Percentiles rank a stretch among this genome's conserved stretches.
phyloP scores from a whole-genome alignment of 352 stramenopile species.

The Pythium rishiriense region DNA sequence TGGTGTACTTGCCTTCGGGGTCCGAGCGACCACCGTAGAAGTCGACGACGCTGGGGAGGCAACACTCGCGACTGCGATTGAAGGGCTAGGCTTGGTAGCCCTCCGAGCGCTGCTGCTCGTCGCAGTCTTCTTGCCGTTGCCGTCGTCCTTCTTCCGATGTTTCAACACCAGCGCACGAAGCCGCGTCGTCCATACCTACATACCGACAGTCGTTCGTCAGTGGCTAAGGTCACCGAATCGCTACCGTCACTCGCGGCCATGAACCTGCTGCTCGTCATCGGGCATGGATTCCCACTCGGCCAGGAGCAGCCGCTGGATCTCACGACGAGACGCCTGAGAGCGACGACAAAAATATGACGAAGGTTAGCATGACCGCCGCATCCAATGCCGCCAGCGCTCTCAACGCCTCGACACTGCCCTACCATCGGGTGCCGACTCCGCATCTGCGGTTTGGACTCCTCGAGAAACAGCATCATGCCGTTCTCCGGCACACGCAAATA shows the following conservation, averaged over 20 bases:
- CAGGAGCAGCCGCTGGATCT: constrained; percentile 25
- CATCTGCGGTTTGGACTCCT: constrained; percentile 27
- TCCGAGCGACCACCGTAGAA: background rate
- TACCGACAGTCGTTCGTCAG: background rate
- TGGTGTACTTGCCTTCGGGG: background rate
- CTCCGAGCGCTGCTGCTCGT: background rate
- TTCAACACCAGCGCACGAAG: constrained; percentile 9
- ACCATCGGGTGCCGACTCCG: constrained; percentile 34
- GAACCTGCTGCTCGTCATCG: constrained; percentile 36
- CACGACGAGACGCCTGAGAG: constrained; percentile 31
- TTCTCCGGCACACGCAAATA: constrained; percentile 37
- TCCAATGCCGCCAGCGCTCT: too few relatives aligned
- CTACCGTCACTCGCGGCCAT: background rate
- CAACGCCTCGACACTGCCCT: background rate
- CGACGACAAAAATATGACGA: background rate
- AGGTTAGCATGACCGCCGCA: too few relatives aligned
- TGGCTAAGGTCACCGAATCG: too few relatives aligned
- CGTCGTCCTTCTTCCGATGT: constrained; percentile 7
- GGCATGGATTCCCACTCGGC: constrained; percentile 35
- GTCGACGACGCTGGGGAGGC: background rate
- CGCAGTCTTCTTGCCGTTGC: constrained; percentile 5
- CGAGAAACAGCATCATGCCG: constrained; percentile 39
- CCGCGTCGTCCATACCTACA: constrained; percentile 10
- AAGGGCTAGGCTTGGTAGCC: background rate
- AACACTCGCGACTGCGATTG: background rate